phyloP scores from a whole-genome alignment of 1,139 yeast genomes.

The Arxiozyma bovina region DNA sequence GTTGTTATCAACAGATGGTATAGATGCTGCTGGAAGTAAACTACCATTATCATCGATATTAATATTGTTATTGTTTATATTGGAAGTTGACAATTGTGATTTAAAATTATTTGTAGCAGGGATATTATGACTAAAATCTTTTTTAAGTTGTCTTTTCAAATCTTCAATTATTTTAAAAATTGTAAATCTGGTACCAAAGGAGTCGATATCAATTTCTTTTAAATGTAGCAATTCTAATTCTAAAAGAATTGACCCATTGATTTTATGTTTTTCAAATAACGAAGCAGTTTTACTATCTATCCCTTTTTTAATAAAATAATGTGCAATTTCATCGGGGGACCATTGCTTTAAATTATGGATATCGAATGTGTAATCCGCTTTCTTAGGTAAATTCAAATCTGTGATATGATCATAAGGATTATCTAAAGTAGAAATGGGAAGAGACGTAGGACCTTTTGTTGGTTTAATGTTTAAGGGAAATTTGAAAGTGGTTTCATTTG shows the following conservation, averaged over 20 bases:
- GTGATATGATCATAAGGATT: not conserved
- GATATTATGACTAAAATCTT: not conserved
- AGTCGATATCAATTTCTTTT: constrained; percentile 82
- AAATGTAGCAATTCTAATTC: constrained; percentile 78
- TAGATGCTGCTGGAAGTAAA: not conserved
- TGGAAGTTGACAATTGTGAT: not conserved
- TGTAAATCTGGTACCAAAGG: constrained; percentile 93
- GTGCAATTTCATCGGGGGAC: constrained; percentile 79
- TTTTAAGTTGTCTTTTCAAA: constrained; percentile 28
- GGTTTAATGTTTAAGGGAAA: not conserved
- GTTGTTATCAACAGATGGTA: not conserved
- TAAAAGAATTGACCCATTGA: constrained; percentile 74
- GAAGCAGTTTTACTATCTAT: constrained; percentile 65
- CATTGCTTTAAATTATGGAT: constrained; percentile 50
- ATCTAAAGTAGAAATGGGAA: not conserved
- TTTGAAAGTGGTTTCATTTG: not conserved
- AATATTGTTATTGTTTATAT: not conserved
- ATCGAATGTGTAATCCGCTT: constrained; percentile 19
- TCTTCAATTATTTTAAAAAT: constrained; percentile 80
- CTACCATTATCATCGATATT: not conserved
- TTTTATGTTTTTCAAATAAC: constrained; percentile 76
- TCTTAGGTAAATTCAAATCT: not conserved
- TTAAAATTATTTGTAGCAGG: too few species aligned
- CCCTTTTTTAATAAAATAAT: constrained; percentile 63
- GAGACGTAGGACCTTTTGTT: not conserved